phyloP scores from a whole-genome alignment of 108 stramenopile species.

The Skeletonema grethae region DNA sequence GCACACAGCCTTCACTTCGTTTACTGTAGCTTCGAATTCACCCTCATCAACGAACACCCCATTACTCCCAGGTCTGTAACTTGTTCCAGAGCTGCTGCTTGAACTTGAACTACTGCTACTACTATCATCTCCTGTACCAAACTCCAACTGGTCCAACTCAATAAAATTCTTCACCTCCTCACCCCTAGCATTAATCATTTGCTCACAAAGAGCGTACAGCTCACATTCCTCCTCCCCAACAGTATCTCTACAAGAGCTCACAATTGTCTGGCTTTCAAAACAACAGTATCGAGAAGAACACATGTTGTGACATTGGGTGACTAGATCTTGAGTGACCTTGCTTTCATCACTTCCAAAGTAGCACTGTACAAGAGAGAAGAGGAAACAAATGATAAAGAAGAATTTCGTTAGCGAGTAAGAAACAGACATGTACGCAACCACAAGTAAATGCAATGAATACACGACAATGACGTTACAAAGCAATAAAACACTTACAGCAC shows the following conservation, averaged over 20 bases:
- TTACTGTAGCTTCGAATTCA: neutral
- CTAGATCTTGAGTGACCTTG: neutral
- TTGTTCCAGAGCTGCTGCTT: too few species aligned
- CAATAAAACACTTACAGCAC: neutral
- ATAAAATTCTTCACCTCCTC: slow-evolving; percentile 1
- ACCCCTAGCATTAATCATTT: neutral
- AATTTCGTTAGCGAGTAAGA: too few species aligned
- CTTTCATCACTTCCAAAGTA: neutral
- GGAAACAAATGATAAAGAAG: too few species aligned
- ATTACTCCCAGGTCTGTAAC: too few species aligned
- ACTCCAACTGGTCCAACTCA: neutral
- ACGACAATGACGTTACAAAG: too few species aligned
- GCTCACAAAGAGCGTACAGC: neutral
- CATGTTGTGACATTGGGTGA: neutral
- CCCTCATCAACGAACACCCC: neutral
- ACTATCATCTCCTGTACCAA: neutral
- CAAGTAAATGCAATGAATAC: too few species aligned
- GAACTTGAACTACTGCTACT: too few species aligned
- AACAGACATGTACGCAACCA: too few species aligned
- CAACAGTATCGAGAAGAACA: neutral
- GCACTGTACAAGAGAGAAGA: neutral
- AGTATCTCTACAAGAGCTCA: neutral
- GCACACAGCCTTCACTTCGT: slow-evolving; percentile 10
- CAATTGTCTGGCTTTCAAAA: neutral
- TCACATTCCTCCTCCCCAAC: neutral